Evolutionary conservation across 768 basidiomycete species (phyloP).

Genomic region (Agaricus subrufescens): DNA sequence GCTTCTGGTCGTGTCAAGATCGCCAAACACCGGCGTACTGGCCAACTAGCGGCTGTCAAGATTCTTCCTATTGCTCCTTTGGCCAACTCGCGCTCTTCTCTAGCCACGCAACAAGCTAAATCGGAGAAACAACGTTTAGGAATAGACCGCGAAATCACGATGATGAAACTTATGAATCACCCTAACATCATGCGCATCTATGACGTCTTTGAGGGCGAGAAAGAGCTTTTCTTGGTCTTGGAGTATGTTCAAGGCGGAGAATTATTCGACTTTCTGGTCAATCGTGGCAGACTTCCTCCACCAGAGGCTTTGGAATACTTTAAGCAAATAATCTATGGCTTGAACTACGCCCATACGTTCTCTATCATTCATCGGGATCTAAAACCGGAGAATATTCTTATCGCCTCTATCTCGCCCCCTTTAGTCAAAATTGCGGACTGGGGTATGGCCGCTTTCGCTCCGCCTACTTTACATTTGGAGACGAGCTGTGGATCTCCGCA

Average conservation of each 20-base stretch:
- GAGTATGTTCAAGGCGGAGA: conserved; percentile 97
- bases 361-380: conserved; percentile 98
- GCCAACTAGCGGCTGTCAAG: conserved; percentile 93
- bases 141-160: conserved; percentile 92
- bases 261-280: conserved; percentile 94
- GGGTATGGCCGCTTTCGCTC: conserved; percentile 97
- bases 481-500: conserved; percentile 97
- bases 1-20: conserved; percentile 94
- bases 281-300: conserved; percentile 74
- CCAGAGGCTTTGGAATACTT: conserved; percentile 88
- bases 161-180: conserved; percentile 99
- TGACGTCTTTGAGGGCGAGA: conserved; percentile 92
- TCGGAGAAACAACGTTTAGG: conserved; percentile 80
- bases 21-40: conserved; percentile 79
- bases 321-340: conserved; percentile 91
- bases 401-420: conserved; percentile 75
- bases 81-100: conserved; percentile 64
- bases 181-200: conserved; percentile 94
- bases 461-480: conserved; percentile 78
- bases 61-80: conserved; percentile 85
- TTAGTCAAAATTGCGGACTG: conserved; percentile 97
- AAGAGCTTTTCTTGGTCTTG: conserved; percentile 86
- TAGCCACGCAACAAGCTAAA: conserved; percentile 63
- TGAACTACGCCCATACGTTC: conserved; percentile 96
- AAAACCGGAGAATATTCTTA: conserved; percentile 95